Evolutionary conservation across 1,139 yeast species (phyloP).

Genomic region (Candida tetrigidarum): DNA sequence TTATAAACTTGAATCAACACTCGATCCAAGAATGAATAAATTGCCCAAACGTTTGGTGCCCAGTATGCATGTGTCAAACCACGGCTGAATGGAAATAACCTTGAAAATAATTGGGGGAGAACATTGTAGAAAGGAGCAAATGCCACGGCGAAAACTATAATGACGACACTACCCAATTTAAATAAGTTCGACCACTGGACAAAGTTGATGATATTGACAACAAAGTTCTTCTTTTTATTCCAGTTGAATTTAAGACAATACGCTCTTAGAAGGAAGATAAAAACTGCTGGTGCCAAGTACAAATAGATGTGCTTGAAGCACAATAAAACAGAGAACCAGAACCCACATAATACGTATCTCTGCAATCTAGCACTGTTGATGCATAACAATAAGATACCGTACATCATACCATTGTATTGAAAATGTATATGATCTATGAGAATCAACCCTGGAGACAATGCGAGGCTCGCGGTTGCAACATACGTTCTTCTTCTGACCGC

Average conservation of each 20-base stretch:
- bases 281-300: slow-evolving; percentile 94
- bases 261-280: slow-evolving; percentile 72
- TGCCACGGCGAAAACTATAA: slow-evolving; percentile 65
- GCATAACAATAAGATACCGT: slow-evolving; percentile 77
- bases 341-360: slow-evolving; percentile 65
- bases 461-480: slow-evolving; percentile 82
- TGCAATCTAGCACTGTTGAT: slow-evolving; percentile 70
- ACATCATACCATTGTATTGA: slow-evolving; percentile 93
- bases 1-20: slow-evolving; percentile 58
- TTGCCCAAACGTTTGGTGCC: slow-evolving; percentile 99
- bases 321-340: slow-evolving; percentile 72
- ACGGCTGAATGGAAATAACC: slow-evolving; percentile 92
- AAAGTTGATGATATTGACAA: slow-evolving; percentile 33
- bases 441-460: slow-evolving; percentile 85
- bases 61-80: slow-evolving; percentile 98
- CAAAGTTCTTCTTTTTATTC: slow-evolving; percentile 25
- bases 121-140: slow-evolving; percentile 82
- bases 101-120: slow-evolving; percentile 62
- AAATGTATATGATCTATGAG: slow-evolving; percentile 93
- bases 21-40: slow-evolving; percentile 87
- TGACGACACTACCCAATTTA: slow-evolving; percentile 69
- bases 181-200: slow-evolving; percentile 62
- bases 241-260: slow-evolving; percentile 61
- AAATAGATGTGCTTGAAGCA: slow-evolving; percentile 95
- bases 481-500: slow-evolving; percentile 50